Evolutionary conservation across 148 eudicot species (phyloP).

Genomic region (Euryodendron excelsum): DNA sequence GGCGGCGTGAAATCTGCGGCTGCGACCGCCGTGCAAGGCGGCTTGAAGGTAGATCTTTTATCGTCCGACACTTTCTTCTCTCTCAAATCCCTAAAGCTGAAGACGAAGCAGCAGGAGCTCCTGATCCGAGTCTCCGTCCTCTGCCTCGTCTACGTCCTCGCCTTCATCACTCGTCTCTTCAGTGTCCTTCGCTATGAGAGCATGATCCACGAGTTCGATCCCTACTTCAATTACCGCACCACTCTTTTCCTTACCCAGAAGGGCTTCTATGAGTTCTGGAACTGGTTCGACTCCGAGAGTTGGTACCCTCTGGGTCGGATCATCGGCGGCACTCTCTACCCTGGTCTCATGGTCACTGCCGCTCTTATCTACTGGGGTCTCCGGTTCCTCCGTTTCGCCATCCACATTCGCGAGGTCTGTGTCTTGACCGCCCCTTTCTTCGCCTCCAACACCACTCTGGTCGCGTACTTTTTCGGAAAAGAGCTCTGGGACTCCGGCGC

Average conservation of each 20-base stretch:
- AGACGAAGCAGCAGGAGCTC: conserved; percentile 88
- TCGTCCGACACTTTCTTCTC: conserved; percentile 28
- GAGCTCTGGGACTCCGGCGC: conserved; percentile 96
- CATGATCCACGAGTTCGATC: conserved; percentile 99
- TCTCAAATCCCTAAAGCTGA: conserved; percentile 59
- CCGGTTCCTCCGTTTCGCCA: conserved; percentile 61
- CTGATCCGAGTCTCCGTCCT: conserved; percentile 71
- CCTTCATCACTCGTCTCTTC: conserved; percentile 79
- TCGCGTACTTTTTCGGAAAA: conserved; percentile 93
- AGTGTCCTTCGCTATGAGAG: conserved; percentile 87
- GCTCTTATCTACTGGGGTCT: conserved; percentile 73
- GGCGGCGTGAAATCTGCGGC: conserved; percentile 7
- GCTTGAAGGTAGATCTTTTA: conserved; percentile 35
- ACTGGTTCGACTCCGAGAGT: conserved; percentile 94
- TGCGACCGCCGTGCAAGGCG: not conserved
- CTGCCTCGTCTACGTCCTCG: conserved; percentile 65
- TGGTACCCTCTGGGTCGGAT: conserved; percentile 96
- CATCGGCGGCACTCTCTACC: conserved; percentile 92
- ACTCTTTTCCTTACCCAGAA: conserved; percentile 74
- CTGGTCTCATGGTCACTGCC: conserved; percentile 95
- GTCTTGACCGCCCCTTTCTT: conserved; percentile 93
- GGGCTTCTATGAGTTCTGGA: conserved; percentile 95
- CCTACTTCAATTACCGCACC: conserved; percentile 88
- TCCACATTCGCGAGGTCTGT: conserved; percentile 94
- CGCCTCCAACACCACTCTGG: conserved; percentile 86